Evolutionary conservation across 352 stramenopile species (phyloP), one percentile per base, ranked within the genome.

Genomic region (Bremia lactucae): DNA sequence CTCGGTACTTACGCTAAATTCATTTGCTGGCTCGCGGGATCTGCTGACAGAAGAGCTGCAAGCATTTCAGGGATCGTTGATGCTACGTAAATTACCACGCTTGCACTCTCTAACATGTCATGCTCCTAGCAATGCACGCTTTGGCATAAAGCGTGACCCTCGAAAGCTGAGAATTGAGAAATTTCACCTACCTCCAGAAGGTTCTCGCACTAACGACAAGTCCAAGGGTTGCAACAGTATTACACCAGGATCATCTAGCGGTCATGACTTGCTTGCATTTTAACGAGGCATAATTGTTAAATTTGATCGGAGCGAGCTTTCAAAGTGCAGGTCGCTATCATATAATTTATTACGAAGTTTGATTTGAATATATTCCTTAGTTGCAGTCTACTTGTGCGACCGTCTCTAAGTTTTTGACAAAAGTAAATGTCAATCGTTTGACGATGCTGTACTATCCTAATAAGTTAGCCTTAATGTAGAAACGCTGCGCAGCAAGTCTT

Each of bases 141-240:
- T 72, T 20, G 75, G 72, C 9, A 37, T 87, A 37, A 81, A 81
- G 46, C 69, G 75, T 24, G 72, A 82, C 24, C 67, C 60, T 3
- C 72, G 75, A 15, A 85, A 85, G 51, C 55, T 85, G n/a, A 77
- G 75, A 40, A 66, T 87, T 36, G 75, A 87, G n/a, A 79, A 82
- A 40, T 77, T 87, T 33, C 75, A 87, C 40, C 49, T 87, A 14
- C 72, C 68, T 0, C 75, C 75, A 0, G 75, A 85, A 60, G 69
- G 59, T 1, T 82, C 69, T 15, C 74, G 72, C 33, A 79, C 51
- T 23, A 53, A 54, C 13, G 31, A 14, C 22, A 31, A 21, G 0
- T 31, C 20, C 8, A 57, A 25, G 23, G 41, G 19, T 9, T 37
- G 52, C 3, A 24, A 36, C 28, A 25, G 19, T 10, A 54, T 13